Conservation (phyloP, 768 basidiomycete genomes). For the Kwoniella sp. region DNA sequence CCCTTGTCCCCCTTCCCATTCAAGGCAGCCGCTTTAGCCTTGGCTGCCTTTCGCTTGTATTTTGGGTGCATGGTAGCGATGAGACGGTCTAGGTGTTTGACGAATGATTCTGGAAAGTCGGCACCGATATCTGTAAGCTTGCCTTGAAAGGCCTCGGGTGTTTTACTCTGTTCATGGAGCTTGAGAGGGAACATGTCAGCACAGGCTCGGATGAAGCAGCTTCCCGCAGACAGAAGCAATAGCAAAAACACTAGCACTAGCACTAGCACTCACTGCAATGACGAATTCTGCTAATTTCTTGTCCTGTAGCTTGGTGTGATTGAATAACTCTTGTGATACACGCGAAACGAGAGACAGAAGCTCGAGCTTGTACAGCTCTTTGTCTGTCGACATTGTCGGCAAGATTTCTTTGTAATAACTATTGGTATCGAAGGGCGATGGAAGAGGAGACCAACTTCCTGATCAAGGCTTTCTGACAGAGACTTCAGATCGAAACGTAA, state of each 20-base stretch:
- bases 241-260: no score
- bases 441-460: no score
- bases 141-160: conserved; percentile 74
- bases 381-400: conserved; percentile 36
- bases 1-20: conserved; percentile 23
- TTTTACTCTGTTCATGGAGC: conserved; percentile 81
- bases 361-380: conserved; percentile 88
- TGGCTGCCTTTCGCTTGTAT: conserved; percentile 73
- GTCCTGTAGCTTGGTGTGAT: conserved; percentile 76
- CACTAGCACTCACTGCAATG: conserved; percentile 65
- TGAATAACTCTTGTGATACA: conserved; percentile 89
- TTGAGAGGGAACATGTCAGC: no score
- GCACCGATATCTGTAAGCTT: conserved; percentile 76
- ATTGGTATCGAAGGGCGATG: no score
- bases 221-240: no score
- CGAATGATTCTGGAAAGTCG: conserved; percentile 82
- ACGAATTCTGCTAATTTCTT: conserved; percentile 94
- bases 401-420: no score
- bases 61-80: conserved; percentile 94
- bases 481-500: no score
- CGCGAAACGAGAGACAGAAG: conserved; percentile 85
- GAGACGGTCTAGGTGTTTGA: conserved; percentile 90
- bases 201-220: no score
- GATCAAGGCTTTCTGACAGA: no score
- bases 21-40: conserved; percentile 43